These are phyloP conservation scores for Russula vinacea DNA, from an alignment of 768 basidiomycete genomes.

Conservation along the genomic window DNA sequence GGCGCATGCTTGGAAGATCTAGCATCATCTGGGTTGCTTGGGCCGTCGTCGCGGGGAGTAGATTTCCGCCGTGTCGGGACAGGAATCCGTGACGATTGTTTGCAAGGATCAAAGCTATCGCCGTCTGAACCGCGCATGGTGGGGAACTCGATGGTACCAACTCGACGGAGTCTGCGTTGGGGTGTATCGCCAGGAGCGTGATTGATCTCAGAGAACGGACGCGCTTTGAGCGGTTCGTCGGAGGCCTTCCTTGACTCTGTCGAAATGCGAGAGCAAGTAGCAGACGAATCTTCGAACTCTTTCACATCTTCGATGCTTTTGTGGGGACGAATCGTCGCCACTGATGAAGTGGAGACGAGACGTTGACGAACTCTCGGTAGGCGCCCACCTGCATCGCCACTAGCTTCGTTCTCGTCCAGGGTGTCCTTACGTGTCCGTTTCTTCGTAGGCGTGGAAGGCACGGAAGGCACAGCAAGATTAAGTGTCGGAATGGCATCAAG, in stretches of 20 bases:
- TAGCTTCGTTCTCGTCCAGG: conserved; percentile 25
- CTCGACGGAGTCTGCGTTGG: conserved; percentile 28
- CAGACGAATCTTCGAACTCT: conserved; percentile 3
- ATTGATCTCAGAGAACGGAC: conserved; percentile 28
- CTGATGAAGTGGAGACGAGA: conserved; percentile 28
- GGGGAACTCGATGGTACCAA: conserved; percentile 27
- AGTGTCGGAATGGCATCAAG: conserved; percentile 15
- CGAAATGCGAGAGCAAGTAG: conserved; percentile 2
- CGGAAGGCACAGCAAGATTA: conserved; percentile 11
- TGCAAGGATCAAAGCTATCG: background rate
- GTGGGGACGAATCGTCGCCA: conserved; percentile 27
- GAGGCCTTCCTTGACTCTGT: conserved; percentile 14
- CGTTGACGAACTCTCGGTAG: conserved; percentile 28
- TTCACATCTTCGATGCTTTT: conserved; percentile 15
- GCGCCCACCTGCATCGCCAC: conserved; percentile 22
- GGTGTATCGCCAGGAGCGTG: conserved; percentile 13
- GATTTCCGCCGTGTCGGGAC: conserved; percentile 6
- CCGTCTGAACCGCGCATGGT: conserved; percentile 5
- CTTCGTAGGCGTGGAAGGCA: conserved; percentile 16
- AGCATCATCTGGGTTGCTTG: background rate
- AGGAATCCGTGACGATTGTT: conserved; percentile 15
- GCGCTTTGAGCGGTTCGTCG: conserved; percentile 13
- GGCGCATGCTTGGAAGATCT: background rate
- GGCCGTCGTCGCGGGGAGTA: background rate
- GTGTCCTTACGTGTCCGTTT: conserved; percentile 29